phyloP scores from a whole-genome alignment of 805 yeast genomes.

The Teunomyces panamensis region DNA sequence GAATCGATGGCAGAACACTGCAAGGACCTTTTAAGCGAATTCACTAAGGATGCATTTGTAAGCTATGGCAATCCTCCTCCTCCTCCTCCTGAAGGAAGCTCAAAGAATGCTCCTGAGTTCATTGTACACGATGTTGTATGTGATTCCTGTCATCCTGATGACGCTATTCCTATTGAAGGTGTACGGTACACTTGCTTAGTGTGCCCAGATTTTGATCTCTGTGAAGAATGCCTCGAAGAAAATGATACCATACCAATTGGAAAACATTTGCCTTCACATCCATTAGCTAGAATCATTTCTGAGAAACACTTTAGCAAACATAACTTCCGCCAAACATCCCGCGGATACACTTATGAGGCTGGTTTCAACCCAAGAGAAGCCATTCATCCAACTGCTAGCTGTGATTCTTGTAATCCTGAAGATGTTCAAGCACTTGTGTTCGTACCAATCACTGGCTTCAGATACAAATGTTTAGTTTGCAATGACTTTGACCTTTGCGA shows the following conservation, averaged over 20 bases:
- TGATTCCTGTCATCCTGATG: conserved; percentile 31
- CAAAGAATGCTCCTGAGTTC: background rate
- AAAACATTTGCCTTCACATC: conserved; percentile 24
- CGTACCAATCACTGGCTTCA: background rate
- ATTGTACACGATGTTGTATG: conserved; percentile 30
- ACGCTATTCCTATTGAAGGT: conserved; percentile 39
- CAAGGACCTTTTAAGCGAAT: conserved; percentile 18
- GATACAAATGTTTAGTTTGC: conserved; percentile 1
- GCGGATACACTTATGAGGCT: background rate
- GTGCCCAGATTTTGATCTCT: conserved; percentile 53
- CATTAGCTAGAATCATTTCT: conserved; percentile 25
- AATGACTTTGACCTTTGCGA: conserved; percentile 1
- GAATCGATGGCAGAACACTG: conserved; percentile 30
- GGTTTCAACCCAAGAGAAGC: background rate
- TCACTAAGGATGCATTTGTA: conserved; percentile 7
- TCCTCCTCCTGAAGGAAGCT: background rate
- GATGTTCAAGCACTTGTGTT: conserved; percentile 1
- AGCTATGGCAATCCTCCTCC: conserved; percentile 1
- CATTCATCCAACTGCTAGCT: conserved; percentile 26
- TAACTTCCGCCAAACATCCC: background rate
- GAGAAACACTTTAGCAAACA: background rate
- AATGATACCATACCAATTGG: conserved; percentile 10
- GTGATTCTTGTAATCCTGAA: conserved; percentile 34
- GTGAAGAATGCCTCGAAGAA: conserved; percentile 33
- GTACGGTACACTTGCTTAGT: conserved; percentile 49